These are phyloP conservation scores for Crithidia fasciculata DNA, from an alignment of 208 protist genomes.

Conservation along the genomic window DNA sequence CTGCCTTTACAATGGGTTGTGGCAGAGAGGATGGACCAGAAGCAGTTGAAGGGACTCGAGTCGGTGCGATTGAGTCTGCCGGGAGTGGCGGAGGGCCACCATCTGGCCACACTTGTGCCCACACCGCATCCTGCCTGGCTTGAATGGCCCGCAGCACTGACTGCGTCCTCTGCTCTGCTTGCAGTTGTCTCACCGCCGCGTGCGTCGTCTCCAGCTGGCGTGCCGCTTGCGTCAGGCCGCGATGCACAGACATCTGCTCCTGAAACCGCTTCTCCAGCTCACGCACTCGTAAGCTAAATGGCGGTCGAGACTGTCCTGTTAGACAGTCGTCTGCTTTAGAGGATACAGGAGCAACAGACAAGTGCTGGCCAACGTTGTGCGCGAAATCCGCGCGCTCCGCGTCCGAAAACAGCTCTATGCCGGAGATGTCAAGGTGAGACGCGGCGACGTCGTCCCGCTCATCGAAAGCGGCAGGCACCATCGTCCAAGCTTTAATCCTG, in stretches of 20 bases:
- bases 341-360: neutral
- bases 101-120: conserved; percentile 31
- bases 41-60: neutral
- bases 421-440: neutral
- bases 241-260: conserved; percentile 74
- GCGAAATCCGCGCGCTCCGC: neutral
- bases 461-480: neutral
- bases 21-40: neutral
- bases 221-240: conserved; percentile 41
- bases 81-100: neutral
- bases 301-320: neutral
- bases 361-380: neutral
- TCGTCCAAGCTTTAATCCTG: conserved; percentile 28
- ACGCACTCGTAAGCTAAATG: conserved; percentile 43
- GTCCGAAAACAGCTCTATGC: neutral
- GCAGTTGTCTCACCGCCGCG: conserved; percentile 32
- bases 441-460: neutral
- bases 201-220: conserved; percentile 37
- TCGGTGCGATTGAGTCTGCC: neutral
- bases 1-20: neutral
- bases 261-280: conserved; percentile 62
- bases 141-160: conserved; percentile 29
- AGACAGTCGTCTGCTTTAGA: no score
- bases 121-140: conserved; percentile 28
- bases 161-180: conserved; percentile 47